phyloP scores from a whole-genome alignment of 1,284 basidiomycete species.

The Leccinum huronense region DNA sequence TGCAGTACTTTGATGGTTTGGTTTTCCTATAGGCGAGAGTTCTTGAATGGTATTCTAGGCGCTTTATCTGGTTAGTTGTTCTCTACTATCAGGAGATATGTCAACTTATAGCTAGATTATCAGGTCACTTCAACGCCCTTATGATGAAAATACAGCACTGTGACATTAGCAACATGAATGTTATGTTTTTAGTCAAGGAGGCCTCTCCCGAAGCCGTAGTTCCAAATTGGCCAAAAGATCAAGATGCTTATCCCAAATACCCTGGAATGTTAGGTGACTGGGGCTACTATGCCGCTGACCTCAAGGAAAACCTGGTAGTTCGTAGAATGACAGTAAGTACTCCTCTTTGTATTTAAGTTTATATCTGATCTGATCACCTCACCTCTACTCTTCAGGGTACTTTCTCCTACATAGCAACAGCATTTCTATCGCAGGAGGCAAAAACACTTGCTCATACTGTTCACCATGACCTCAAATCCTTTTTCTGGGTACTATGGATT shows the following conservation, averaged over 20 bases:
- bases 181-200: not conserved
- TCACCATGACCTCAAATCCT: not conserved
- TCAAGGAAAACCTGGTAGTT: not conserved
- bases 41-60: not conserved
- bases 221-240: not conserved
- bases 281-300: not conserved
- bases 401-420: not conserved
- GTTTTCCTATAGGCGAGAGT: not conserved
- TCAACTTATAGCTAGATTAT: too few relatives aligned
- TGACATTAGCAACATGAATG: not conserved
- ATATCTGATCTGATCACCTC: not conserved
- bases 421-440: not conserved
- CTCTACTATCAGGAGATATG: not conserved
- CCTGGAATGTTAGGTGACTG: not conserved
- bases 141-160: not conserved
- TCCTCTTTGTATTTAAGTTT: not conserved
- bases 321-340: not conserved
- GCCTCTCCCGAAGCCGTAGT: not conserved
- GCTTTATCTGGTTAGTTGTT: not conserved
- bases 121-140: not conserved
- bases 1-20: not conserved
- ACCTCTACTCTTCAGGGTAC: not conserved
- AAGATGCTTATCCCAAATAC: not conserved
- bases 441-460: not conserved
- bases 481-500: conserved; percentile 1